Evolutionary conservation across 805 yeast genomes (phyloP), one percentile per base, ranked within the genome.

Genomic region (Suhomyces faveliae): DNA sequence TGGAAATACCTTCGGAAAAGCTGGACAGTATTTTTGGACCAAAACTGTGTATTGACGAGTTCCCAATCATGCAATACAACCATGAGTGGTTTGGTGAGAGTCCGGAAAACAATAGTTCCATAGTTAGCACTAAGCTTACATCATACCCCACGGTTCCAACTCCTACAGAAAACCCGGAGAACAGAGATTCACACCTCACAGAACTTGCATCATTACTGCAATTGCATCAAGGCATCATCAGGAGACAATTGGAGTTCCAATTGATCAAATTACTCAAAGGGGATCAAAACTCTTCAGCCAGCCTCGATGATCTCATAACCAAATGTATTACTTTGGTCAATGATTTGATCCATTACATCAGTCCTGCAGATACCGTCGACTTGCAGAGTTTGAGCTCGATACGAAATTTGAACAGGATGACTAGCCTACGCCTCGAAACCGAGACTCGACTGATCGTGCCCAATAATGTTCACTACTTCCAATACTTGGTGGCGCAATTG

Each of bases 241-340:
- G 40, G 24, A 30, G 20, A 29, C 22, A 24, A 13, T 11, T 33
- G 22, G 37, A 74, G 48, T 43, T 68, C 15, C 13, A 33, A 15
- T 33, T 33, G 37, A 17, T 33, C 11, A 13, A 33, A 33, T 33
- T 33, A 9, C 37, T 33, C 7, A 33, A 33, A 33, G 7, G 1
- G 3, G 37, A 17, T 17, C 37, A 33, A 33, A 30, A 30, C 19
- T 10, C 37, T 7, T 33, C 21, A 33, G 21, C 37, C 37, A 33
- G 37, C 37, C 19, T 11, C 37, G 37, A 33, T 17, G 37, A 33
- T 9, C n/a, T 33, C 19, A 33, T 33, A 33, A 33, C 21, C 21
- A 33, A 20, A 15, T 33, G 37, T 12, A 7, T 33, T 11, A 33
- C 37, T 20, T 9, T 33, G 5, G 21, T 33, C 11, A 33, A 33